These are phyloP conservation scores for Podospora pseudoanserina DNA, from an alignment of 495 filamentous ascomycete genomes.

Conservation along the genomic window DNA sequence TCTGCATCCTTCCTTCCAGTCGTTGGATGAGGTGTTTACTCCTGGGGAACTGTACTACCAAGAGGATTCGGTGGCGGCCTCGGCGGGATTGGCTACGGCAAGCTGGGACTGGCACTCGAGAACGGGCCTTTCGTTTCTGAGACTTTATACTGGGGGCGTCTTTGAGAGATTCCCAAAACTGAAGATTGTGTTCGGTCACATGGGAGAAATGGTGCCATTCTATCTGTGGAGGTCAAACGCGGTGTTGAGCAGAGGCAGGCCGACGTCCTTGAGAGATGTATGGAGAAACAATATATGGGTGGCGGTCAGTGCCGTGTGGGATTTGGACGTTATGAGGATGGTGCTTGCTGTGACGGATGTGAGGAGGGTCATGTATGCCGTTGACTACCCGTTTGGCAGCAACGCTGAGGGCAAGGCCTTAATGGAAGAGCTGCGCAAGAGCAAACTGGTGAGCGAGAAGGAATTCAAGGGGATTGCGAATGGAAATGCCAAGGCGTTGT, in stretches of 20 bases:
- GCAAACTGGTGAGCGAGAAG: constrained; percentile 49
- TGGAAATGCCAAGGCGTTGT: constrained; percentile 53
- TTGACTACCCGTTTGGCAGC: constrained; percentile 59
- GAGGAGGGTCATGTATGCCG: constrained; percentile 54
- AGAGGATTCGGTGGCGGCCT: constrained; percentile 14
- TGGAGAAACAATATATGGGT: constrained; percentile 62
- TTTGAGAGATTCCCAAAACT: constrained; percentile 55
- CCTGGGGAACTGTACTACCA: constrained; percentile 32
- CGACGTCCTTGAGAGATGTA: constrained; percentile 50
- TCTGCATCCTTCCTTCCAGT: constrained; percentile 52
- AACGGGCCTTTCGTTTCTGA: constrained; percentile 40
- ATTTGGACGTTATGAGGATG: constrained; percentile 50
- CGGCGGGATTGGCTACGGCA: constrained; percentile 36
- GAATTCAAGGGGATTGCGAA: constrained; percentile 52
- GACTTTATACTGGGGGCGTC: constrained; percentile 32
- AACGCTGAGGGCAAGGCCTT: constrained; percentile 43
- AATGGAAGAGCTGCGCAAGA: constrained; percentile 48
- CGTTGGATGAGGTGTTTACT: constrained; percentile 33
- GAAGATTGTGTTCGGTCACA: constrained; percentile 62
- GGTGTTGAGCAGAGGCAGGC: constrained; percentile 45
- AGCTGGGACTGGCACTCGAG: constrained; percentile 49
- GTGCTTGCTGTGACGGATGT: constrained; percentile 48
- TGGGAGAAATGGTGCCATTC: constrained; percentile 63
- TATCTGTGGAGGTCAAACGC: constrained; percentile 59
- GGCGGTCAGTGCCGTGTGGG: constrained; percentile 61